Base-by-base conservation (phyloP, 2,329 filamentous ascomycete genomes). In the Ceratocystis papillata region DNA sequence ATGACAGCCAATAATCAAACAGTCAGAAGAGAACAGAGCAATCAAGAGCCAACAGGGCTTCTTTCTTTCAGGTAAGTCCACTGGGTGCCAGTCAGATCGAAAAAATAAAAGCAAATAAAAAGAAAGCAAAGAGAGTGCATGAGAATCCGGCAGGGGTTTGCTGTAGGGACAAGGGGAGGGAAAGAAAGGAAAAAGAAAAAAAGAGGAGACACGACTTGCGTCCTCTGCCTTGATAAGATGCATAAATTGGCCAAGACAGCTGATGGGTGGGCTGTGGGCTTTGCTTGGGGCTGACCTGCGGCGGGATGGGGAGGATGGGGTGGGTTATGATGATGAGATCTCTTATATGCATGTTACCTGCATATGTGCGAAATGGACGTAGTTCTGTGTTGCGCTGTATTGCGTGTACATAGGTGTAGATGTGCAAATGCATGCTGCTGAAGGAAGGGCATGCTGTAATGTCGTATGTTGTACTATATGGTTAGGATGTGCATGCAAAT, bases 191-290 rank as follows among this genome's bases (percentile, higher is more conserved):
- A 25, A 50, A 45, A 46, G n/a, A 7, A 41, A 20, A 57, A 45
- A 46, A 55, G n/a, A 30, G 45, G 22, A 50, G 33, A 41, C 12
- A 41, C 37, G 37, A 41, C 37, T 41, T 41, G 12, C 37, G 10
- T 15, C 37, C 10, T 41, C 37, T 61, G 3, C 28, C n/a, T 28
- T 59, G 28, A 33, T 37, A 59, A 59, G 28, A 37, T 59, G 55
- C 55, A 59, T 59, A n/a, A 59, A 33, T 59, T 59, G 33, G 55
- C 28, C 55, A 59, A 59, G 55, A 8, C 55, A 59, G 55, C 55
- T 59, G 55, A 59, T 30, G 55, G n/a, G 53, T 20, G 55, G n/a
- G 53, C 30, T 30, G 28, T 57, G 53, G 53, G 53, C 3, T 41
- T 41, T 41, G 37, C 53, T 33, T 33, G 53, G 55, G 55, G 55